phyloP scores from a whole-genome alignment of 352 stramenopile species.

The Phytophthora constricta region DNA sequence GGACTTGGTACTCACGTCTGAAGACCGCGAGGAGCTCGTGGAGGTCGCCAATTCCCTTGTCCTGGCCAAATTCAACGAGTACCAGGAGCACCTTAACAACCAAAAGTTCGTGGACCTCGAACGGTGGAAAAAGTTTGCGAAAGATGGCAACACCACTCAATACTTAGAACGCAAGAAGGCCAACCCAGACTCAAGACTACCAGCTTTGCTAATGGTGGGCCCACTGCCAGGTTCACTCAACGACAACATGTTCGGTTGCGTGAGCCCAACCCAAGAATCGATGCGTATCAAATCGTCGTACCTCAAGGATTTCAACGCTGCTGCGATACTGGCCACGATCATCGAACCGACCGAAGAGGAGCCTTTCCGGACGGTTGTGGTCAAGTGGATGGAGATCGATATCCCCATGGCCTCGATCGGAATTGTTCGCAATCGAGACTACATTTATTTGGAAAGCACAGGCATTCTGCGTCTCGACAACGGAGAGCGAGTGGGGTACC shows the following conservation, averaged over 20 bases:
- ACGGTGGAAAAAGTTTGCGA: conserved; percentile 29
- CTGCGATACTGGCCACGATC: conserved; percentile 52
- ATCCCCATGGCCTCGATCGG: conserved; percentile 27
- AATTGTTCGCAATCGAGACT: conserved; percentile 35
- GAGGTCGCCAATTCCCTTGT: conserved; percentile 24
- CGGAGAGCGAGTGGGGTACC: conserved; percentile 33
- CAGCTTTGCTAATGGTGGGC: conserved; percentile 37
- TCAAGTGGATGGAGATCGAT: conserved; percentile 51
- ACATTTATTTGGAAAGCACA: conserved; percentile 33
- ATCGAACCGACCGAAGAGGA: conserved; percentile 50
- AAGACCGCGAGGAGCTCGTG: conserved; percentile 23
- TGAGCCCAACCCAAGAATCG: conserved; percentile 39
- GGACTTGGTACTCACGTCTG: conserved; percentile 15
- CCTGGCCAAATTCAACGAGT: conserved; percentile 31
- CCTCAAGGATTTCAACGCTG: conserved; percentile 38
- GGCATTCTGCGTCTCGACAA: conserved; percentile 27
- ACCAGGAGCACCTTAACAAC: conserved; percentile 30
- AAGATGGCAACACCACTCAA: conserved; percentile 21
- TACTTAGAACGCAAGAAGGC: conserved; percentile 32
- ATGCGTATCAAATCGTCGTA: conserved; percentile 45
- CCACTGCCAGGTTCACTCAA: conserved; percentile 36
- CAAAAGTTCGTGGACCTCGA: conserved; percentile 27
- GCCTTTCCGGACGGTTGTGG: conserved; percentile 44
- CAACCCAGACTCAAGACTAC: conserved; percentile 29
- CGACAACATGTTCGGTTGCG: conserved; percentile 51